Evolutionary conservation across 83 land plant genomes (phyloP).

Genomic region (Thuja plicata): DNA sequence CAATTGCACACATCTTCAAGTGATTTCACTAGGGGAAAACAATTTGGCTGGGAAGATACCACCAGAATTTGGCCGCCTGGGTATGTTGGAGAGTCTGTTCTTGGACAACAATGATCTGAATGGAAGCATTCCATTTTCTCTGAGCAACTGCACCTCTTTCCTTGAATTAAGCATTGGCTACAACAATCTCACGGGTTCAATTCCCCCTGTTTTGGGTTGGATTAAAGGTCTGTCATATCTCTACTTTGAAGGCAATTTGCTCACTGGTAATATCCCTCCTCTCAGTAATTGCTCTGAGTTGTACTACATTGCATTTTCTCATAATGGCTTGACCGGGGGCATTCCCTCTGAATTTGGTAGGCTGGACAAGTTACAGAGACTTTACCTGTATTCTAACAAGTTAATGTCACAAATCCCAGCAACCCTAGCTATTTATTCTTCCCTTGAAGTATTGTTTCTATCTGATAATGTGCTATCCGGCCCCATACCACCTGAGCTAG

Average conservation of each 20-base stretch:
- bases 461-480: background rate
- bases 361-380: background rate
- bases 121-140: too few species aligned
- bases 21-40: too few species aligned
- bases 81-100: too few species aligned
- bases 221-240: too few species aligned
- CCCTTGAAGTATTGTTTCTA: constrained; percentile 17
- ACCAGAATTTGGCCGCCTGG: too few species aligned
- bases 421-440: constrained; percentile 24
- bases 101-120: too few species aligned
- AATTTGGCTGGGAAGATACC: too few species aligned
- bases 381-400: constrained; percentile 15
- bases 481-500: background rate
- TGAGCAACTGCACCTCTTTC: too few species aligned
- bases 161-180: background rate
- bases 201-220: background rate
- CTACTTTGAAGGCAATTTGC: too few species aligned
- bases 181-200: background rate
- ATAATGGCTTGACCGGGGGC: background rate
- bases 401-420: constrained; percentile 17
- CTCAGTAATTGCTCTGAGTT: too few species aligned
- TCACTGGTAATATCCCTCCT: too few species aligned
- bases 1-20: background rate
- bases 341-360: background rate
- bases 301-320: too few species aligned